Evolutionary conservation across 768 basidiomycete genomes (phyloP).

Genomic region (Kwoniella sp.): DNA sequence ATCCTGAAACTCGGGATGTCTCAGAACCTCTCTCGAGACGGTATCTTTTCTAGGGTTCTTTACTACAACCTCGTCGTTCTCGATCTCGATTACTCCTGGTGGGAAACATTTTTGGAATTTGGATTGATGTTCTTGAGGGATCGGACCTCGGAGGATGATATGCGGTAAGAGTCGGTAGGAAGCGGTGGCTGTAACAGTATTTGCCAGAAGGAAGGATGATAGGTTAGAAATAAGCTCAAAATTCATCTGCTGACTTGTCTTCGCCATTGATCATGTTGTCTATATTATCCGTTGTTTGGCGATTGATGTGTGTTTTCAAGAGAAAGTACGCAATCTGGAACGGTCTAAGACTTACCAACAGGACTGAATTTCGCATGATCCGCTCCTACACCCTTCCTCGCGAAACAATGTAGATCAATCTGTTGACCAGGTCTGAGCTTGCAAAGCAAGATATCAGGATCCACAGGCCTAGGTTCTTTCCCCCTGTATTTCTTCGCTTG

Average conservation of each 20-base stretch:
- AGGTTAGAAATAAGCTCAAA: no score
- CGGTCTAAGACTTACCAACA: slow-evolving; percentile 79
- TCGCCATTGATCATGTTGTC: no score
- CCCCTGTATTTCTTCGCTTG: slow-evolving; percentile 62
- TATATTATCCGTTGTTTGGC: no score
- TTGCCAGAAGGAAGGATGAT: no score
- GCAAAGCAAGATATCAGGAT: slow-evolving; percentile 75
- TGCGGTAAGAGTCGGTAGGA: slow-evolving; percentile 90
- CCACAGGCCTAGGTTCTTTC: slow-evolving; percentile 41
- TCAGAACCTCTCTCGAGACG: slow-evolving; percentile 86
- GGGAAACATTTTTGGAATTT: slow-evolving; percentile 90
- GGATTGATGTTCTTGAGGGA: slow-evolving; percentile 72
- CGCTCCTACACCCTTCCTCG: slow-evolving; percentile 77
- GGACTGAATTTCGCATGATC: slow-evolving; percentile 97
- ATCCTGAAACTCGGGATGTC: slow-evolving; percentile 86
- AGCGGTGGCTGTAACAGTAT: slow-evolving; percentile 70
- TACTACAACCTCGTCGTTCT: slow-evolving; percentile 60
- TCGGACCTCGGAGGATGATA: slow-evolving; percentile 70
- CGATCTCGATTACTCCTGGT: slow-evolving; percentile 59
- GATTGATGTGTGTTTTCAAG: no score
- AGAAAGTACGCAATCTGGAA: no score
- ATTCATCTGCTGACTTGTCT: no score
- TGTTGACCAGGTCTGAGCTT: slow-evolving; percentile 88
- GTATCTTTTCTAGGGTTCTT: slow-evolving; percentile 70
- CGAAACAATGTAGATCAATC: slow-evolving; percentile 78